Evolutionary conservation across 805 yeast species (phyloP), one percentile per base, ranked within the genome.

Genomic region (Yamadazyma endophytica): DNA sequence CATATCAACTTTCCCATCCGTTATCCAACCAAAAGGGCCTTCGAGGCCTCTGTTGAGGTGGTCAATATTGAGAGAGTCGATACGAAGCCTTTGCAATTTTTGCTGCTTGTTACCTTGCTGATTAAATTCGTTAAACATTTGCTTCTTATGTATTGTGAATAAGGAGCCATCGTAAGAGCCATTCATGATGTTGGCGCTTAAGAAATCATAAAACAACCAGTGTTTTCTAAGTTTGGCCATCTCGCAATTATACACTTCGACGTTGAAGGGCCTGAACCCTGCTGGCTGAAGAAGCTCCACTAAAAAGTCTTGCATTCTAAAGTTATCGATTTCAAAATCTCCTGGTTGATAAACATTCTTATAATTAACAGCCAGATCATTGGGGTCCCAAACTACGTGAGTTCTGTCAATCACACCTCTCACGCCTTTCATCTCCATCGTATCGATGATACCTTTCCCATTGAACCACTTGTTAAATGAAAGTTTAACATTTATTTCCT

Each of bases 11-110:
- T 78, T 78, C 9, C 99, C 98, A 39, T 75, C 72, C 5, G 86
- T 78, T 34, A 92, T 90, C 99, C 99, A 92, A 5, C 97, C 97
- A 57, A 92, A 87, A 9, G 97, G 96, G 0, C 99, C 98, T 33
- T 79, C 79, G 35, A 85, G 72, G 0, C 97, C 97, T 1, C 85
- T 75, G 51, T 92, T 92, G 36, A 92, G 60, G 57, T 92, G 97
- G 44, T 90, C 95, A 22, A 92, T 73, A 49, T 78, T 80, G 33
- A 92, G 72, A 17, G 87, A 79, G 52, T 92, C 97, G 21, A 89
- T 81, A 29, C 97, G 64, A 39, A 87, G 68, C 26, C 96, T 68
- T 2, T 90, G 86, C 9, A 83, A 75, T 20, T 34, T 31, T 8
- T 47, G 40, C 21, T 39, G 21, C 13, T 32, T 21, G 42, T 55